These are phyloP conservation scores for Termitomyces sp. DNA, from an alignment of 768 basidiomycete genomes.

Conservation along the genomic window DNA sequence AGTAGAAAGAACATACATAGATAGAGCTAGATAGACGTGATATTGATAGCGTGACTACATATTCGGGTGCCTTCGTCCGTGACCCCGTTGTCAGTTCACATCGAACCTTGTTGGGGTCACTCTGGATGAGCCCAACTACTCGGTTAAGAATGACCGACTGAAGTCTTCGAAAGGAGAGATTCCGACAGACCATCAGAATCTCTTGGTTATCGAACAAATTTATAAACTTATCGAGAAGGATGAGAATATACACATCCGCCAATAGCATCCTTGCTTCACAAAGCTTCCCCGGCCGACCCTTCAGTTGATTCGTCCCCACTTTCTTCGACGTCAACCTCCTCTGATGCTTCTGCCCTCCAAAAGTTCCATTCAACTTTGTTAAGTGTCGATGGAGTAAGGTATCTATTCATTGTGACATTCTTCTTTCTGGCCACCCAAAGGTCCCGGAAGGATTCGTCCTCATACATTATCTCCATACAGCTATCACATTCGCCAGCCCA, in stretches of 20 bases:
- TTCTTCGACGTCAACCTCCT: constrained; percentile 14
- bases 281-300: background rate
- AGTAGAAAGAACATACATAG: background rate
- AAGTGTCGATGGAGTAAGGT: constrained; percentile 22
- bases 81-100: background rate
- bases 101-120: background rate
- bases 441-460: constrained; percentile 22
- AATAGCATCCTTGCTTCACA: background rate
- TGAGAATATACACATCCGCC: background rate
- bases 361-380: constrained; percentile 26
- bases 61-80: background rate
- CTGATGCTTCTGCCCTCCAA: constrained; percentile 12
- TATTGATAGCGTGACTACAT: background rate
- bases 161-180: background rate
- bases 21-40: background rate
- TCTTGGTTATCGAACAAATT: background rate
- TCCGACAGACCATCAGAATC: background rate
- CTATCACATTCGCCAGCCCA: constrained; percentile 33
- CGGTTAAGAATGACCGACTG: background rate
- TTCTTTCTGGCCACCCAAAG: constrained; percentile 25
- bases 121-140: background rate
- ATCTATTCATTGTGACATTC: constrained; percentile 13
- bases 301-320: constrained; percentile 9
- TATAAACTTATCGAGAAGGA: background rate
- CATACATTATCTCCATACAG: constrained; percentile 30